Evolutionary conservation across 2,329 filamentous ascomycete genomes (phyloP).

Genomic region (Microsporum ferrugineum): DNA sequence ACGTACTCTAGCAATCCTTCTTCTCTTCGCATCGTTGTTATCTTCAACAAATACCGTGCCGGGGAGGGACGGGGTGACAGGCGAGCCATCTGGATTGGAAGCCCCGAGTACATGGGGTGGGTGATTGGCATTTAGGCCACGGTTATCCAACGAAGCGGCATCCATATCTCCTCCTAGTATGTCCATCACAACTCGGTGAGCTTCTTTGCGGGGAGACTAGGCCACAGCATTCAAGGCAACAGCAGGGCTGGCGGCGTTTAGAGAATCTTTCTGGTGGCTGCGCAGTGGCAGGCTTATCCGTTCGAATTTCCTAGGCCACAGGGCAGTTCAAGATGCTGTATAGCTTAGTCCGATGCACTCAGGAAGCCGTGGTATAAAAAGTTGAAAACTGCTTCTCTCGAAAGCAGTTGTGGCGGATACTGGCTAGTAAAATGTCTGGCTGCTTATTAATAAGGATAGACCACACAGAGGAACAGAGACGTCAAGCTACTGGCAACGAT

Average conservation of each 20-base stretch:
- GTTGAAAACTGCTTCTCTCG: background rate
- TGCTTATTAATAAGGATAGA: conserved; percentile 3
- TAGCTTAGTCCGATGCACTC: background rate
- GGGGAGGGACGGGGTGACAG: conserved; percentile 42
- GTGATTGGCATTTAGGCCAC: conserved; percentile 49
- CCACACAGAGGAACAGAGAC: background rate
- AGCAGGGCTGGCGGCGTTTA: background rate
- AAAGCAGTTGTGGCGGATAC: background rate
- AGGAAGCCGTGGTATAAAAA: background rate
- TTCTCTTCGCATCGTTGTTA: conserved; percentile 71
- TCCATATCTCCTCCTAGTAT: conserved; percentile 24
- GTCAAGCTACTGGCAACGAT: background rate
- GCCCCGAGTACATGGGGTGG: conserved; percentile 58
- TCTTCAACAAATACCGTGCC: conserved; percentile 34
- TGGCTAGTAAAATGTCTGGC: background rate
- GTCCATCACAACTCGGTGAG: conserved; percentile 7
- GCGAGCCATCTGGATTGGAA: conserved; percentile 50
- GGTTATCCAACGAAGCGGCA: conserved; percentile 33
- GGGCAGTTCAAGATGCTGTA: background rate
- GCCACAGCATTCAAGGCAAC: background rate
- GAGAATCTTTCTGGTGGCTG: background rate
- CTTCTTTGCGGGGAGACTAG: background rate
- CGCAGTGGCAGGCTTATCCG: background rate
- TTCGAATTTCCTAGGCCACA: background rate
- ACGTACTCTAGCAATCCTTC: conserved; percentile 75